Base-by-base conservation (phyloP, 257 asterid species). In the Apocynum venetum region DNA sequence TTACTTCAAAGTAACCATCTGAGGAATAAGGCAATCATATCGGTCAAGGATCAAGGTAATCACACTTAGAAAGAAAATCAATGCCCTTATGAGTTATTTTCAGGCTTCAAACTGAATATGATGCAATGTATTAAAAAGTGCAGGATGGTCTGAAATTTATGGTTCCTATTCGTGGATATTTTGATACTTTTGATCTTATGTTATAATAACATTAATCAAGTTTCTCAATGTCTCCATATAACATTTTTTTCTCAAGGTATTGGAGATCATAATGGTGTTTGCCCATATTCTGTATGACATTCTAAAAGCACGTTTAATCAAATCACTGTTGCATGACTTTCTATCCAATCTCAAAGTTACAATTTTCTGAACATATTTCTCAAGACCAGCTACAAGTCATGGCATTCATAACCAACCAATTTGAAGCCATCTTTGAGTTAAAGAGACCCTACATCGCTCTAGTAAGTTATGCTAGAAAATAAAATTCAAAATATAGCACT, bases 401-500 rank as follows among this genome's bases (percentile, higher is more conserved):
- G 64, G 76, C 52, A 36, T 72, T 41, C 25, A 38, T 13, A 72
- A 15, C 47, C 65, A 72, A 72, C 38, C 49, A 52, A 72, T 17
- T 7, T 66, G 49, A 65, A 36, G 25, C 13, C 5, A 31, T 36
- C 36, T 71, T 48, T 10, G 10, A 72, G 49, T 72, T 71, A 14
- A 71, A 2, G 6, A 4, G 6, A 20, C 35, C 36, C 44, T 12
- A 51, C 4, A 35, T 56, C 14, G 31, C 73, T 19, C 47, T 49
- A 15, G 53, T 9, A n/a, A 15, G 20, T 13, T 36, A 17, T 17
- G 35, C 6, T n/a, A 73, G 66, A 73, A 73, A 53, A 19, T 41
- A 19, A 52, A 55, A 19, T 73, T 73, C 76, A 36, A 52, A 38
- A 8, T 55, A 52, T 38, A 19, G 8, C 19, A 13, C 17, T 8